These are phyloP conservation scores for Penicillium sp. DNA, from an alignment of 2,329 filamentous ascomycete species.

Conservation along the genomic window DNA sequence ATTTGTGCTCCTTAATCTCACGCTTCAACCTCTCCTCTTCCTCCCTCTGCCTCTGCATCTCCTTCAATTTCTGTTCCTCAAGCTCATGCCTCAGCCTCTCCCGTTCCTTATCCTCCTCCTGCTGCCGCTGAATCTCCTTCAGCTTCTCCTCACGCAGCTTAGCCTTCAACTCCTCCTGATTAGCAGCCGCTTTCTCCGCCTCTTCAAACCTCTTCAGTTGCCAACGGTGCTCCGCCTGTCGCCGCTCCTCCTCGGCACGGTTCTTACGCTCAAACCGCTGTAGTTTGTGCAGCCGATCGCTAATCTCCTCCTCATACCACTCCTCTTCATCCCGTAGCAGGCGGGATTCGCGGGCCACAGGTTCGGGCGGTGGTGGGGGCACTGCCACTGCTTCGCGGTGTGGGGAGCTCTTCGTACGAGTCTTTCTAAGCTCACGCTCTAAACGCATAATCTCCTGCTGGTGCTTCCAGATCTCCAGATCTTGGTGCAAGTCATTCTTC, in stretches of 20 bases:
- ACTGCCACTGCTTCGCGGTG: not conserved
- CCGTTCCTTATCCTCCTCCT: constrained; percentile 28
- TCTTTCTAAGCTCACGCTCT: constrained; percentile 31
- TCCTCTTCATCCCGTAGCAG: constrained; percentile 41
- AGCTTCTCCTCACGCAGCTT: constrained; percentile 30
- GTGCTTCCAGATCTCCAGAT: constrained; percentile 33
- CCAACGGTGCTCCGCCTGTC: constrained; percentile 16
- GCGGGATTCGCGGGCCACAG: constrained; percentile 19
- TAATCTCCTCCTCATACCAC: constrained; percentile 40
- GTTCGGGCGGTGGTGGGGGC: not conserved
- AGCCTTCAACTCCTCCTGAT: constrained; percentile 31
- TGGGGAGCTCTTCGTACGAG: constrained; percentile 22
- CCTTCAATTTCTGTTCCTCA: constrained; percentile 20
- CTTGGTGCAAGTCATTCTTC: constrained; percentile 32
- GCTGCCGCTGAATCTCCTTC: constrained; percentile 30
- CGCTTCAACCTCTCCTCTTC: constrained; percentile 33
- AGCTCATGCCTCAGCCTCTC: constrained; percentile 29
- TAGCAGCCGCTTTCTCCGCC: constrained; percentile 31
- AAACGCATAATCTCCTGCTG: constrained; percentile 36
- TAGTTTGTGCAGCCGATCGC: constrained; percentile 36
- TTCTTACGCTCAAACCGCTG: constrained; percentile 38
- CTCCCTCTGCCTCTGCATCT: constrained; percentile 27
- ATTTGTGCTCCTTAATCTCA: constrained; percentile 12
- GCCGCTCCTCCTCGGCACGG: constrained; percentile 24
- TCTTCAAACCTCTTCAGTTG: constrained; percentile 24